Evolutionary conservation across 495 filamentous ascomycete species (phyloP).

Genomic region (Neurospora hispaniola): DNA sequence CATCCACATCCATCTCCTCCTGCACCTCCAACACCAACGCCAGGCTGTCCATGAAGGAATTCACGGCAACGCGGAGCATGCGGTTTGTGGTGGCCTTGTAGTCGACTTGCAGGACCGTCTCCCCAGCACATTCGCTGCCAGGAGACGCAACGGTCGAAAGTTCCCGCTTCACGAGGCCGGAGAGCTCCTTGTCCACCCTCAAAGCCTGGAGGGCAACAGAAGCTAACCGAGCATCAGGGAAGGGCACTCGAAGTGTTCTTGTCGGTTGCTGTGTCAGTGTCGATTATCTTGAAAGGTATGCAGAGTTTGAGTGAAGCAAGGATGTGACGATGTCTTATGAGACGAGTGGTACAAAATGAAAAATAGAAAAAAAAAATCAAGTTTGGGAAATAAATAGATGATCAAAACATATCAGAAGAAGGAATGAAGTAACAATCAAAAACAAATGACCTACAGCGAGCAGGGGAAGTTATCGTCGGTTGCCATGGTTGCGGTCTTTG

Average conservation of each 20-base stretch:
- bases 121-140: constrained; percentile 21
- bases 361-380: neutral
- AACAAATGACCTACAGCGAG: constrained; percentile 45
- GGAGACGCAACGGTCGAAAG: constrained; percentile 45
- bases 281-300: neutral
- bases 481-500: constrained; percentile 7
- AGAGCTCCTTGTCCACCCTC: constrained; percentile 81
- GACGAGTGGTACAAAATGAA: neutral
- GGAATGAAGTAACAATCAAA: neutral
- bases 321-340: neutral
- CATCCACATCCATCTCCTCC: constrained; percentile 82
- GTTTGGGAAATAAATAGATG: no score
- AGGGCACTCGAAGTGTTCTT: constrained; percentile 71
- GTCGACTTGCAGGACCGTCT: constrained; percentile 56
- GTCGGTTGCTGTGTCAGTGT: constrained; percentile 7
- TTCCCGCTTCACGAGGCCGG: constrained; percentile 62
- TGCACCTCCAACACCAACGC: constrained; percentile 75
- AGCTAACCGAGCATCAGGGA: constrained; percentile 74
- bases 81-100: constrained; percentile 89
- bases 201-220: constrained; percentile 64
- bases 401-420: neutral
- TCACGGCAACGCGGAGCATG: constrained; percentile 94
- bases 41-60: constrained; percentile 93
- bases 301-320: neutral
- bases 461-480: constrained; percentile 45